phyloP scores from a whole-genome alignment of 2,329 filamentous ascomycete genomes.

The Mollisiaceae sp. region DNA sequence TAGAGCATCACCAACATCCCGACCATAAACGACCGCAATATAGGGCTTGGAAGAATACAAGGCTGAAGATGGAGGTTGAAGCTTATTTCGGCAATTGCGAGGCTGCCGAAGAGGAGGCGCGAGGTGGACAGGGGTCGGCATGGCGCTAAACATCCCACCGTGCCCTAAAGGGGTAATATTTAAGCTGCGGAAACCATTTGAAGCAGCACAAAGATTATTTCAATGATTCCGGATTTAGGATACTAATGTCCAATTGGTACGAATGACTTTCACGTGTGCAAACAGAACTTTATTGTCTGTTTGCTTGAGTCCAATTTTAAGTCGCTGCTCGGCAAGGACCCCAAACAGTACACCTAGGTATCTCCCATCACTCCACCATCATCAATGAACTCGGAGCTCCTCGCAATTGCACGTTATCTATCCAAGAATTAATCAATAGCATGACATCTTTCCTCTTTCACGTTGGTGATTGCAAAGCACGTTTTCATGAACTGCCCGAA shows the following conservation, averaged over 20 bases:
- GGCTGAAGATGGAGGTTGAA: conserved; percentile 14
- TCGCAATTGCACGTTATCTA: background rate
- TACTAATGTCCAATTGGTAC: too few species aligned
- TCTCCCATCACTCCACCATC: too few species aligned
- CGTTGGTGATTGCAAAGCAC: background rate
- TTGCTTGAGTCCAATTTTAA: too few species aligned
- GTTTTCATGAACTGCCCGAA: background rate
- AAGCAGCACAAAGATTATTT: background rate
- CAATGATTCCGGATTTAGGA: too few species aligned
- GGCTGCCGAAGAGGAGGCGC: conserved; percentile 12
- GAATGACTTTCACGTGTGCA: too few species aligned
- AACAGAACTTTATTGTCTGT: too few species aligned
- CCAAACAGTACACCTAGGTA: too few species aligned
- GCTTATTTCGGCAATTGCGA: conserved; percentile 21
- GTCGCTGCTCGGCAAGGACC: too few species aligned
- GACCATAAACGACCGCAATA: conserved; percentile 6
- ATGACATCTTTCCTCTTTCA: background rate
- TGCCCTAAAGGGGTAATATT: too few species aligned
- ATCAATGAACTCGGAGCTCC: too few species aligned
- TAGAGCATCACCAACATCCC: conserved; percentile 6
- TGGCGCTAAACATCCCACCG: conserved; percentile 18
- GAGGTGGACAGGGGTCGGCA: background rate
- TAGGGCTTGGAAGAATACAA: conserved; percentile 15
- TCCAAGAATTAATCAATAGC: background rate
- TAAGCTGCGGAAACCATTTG: background rate